Percentiles rank a stretch among this genome's conserved stretches.
Evolutionary conservation across 2,329 filamentous ascomycete genomes (phyloP).

Genomic region (Aspergillus aculeatinus): DNA sequence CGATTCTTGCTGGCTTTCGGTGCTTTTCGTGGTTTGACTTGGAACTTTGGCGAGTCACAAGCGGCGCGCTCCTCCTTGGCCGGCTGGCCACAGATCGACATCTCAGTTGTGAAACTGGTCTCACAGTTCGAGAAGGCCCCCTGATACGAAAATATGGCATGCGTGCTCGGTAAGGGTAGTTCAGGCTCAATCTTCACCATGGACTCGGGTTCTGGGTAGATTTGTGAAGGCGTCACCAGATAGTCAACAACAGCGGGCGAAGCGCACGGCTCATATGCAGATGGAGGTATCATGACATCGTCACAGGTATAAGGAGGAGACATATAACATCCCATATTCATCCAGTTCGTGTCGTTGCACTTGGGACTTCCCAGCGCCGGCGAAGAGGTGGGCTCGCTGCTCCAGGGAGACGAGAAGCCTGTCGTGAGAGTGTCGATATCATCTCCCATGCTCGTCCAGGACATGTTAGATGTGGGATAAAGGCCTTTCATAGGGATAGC

Average conservation of each 20-base stretch:
- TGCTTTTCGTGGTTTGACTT: neutral
- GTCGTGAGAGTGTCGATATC: neutral
- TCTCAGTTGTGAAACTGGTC: neutral
- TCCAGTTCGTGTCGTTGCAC: conserved; percentile 19
- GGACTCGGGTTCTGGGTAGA: conserved; percentile 23
- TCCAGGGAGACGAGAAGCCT: conserved; percentile 19
- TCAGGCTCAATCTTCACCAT: conserved; percentile 15
- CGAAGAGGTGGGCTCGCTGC: conserved; percentile 22
- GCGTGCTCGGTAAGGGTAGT: neutral
- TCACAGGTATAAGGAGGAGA: conserved; percentile 22
- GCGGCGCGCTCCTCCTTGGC: neutral
- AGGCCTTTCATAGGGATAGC: neutral
- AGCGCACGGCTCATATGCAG: conserved; percentile 17
- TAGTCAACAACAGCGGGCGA: conserved; percentile 15
- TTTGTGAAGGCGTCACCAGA: conserved; percentile 10
- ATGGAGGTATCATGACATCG: conserved; percentile 14
- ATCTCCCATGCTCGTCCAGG: neutral
- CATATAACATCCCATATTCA: conserved; percentile 20
- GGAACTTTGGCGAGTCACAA: neutral
- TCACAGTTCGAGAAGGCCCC: neutral
- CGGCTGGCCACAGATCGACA: neutral
- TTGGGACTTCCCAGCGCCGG: conserved; percentile 28
- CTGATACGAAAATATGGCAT: neutral
- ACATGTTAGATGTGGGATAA: neutral
- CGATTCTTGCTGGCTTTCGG: neutral